Conservation (phyloP, 192 early-diverging fungal species). For the Backusella circina region DNA sequence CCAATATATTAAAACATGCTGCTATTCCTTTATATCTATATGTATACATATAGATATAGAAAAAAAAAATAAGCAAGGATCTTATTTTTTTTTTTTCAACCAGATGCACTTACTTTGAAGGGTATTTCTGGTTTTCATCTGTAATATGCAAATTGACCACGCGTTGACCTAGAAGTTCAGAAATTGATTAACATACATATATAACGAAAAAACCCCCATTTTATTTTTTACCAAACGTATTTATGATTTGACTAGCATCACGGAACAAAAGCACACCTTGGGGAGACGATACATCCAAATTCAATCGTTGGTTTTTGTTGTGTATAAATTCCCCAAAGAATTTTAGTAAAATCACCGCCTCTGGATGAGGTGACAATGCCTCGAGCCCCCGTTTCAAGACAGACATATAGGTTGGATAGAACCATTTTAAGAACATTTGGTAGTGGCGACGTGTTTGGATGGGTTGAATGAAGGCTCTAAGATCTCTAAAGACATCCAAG, state of each 20-base stretch:
- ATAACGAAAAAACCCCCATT: no score
- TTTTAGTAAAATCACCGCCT: slow-evolving; percentile 71
- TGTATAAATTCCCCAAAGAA: slow-evolving; percentile 78
- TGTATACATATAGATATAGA: background rate
- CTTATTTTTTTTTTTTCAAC: background rate
- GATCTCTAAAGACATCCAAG: slow-evolving; percentile 64
- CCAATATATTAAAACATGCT: slow-evolving; percentile 70
- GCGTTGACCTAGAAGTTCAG: slow-evolving; percentile 2
- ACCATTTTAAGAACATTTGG: slow-evolving; percentile 80
- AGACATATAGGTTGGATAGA: slow-evolving; percentile 65
- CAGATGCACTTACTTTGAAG: background rate
- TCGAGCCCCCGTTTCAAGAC: slow-evolving; percentile 64
- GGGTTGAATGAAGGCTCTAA: slow-evolving; percentile 70
- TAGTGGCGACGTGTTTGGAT: slow-evolving; percentile 59
- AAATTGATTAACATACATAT: background rate
- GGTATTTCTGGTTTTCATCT: slow-evolving; percentile 15
- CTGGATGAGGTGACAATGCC: slow-evolving; percentile 57
- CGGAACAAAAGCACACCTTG: slow-evolving; percentile 88
- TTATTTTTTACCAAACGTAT: slow-evolving; percentile 47
- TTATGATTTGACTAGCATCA: slow-evolving; percentile 69
- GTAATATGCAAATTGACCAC: background rate
- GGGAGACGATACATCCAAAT: slow-evolving; percentile 77
- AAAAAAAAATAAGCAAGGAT: background rate
- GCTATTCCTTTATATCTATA: slow-evolving; percentile 72
- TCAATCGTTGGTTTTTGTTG: slow-evolving; percentile 74